These are phyloP conservation scores for Aspergillus sp. DNA, from an alignment of 2,329 filamentous ascomycete species.

Conservation along the genomic window DNA sequence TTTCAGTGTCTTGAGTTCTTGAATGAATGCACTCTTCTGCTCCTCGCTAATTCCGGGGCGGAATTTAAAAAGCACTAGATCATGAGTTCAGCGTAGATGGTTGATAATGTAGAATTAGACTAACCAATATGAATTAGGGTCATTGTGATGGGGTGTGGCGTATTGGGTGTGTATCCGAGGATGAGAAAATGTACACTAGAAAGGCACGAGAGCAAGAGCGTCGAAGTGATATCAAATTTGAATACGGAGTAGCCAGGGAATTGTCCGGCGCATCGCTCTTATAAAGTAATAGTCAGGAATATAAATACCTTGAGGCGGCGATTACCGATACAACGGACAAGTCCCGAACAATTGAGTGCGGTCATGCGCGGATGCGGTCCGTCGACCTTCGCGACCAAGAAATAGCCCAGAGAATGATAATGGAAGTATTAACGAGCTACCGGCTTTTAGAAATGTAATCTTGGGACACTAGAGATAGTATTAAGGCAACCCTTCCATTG, in stretches of 20 bases:
- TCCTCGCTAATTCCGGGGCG: slow-evolving; percentile 41
- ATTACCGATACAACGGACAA: background rate
- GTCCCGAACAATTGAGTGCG: background rate
- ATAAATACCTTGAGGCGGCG: too few species aligned
- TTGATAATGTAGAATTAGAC: background rate
- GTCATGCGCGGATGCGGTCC: background rate
- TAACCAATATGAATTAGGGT: slow-evolving; percentile 28
- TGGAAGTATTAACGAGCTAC: too few species aligned
- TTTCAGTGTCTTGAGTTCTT: slow-evolving; percentile 52
- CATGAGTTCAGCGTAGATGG: background rate
- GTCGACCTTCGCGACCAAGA: background rate
- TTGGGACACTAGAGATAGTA: too few species aligned
- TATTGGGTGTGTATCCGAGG: background rate
- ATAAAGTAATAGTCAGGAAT: background rate
- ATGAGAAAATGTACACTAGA: background rate
- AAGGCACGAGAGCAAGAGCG: too few species aligned
- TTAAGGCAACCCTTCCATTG: too few species aligned
- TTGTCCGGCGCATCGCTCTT: background rate
- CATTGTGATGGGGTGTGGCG: slow-evolving; percentile 14
- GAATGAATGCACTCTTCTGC: slow-evolving; percentile 48
- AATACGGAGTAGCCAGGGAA: too few species aligned
- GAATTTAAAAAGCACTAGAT: slow-evolving; percentile 53
- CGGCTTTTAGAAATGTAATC: too few species aligned
- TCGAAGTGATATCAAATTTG: too few species aligned
- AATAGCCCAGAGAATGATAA: background rate